Evolutionary conservation across 192 early-diverging fungal genomes (phyloP).

Genomic region (Entomortierella chlamydospora): DNA sequence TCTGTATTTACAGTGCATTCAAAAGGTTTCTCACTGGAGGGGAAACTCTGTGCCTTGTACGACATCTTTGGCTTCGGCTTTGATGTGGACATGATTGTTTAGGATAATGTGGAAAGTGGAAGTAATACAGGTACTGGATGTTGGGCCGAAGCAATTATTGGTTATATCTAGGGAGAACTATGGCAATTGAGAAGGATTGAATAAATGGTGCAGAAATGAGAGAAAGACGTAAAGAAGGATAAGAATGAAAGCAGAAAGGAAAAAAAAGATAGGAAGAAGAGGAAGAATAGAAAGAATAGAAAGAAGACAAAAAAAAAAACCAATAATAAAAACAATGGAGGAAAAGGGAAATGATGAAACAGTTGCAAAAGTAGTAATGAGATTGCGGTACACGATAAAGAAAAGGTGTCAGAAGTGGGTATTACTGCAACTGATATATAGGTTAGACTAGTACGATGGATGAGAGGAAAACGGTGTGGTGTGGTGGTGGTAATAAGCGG

Average conservation of each 20-base stretch:
- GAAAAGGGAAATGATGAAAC: conserved; percentile 22
- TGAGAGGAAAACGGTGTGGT: conserved; percentile 1
- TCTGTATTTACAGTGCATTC: conserved; percentile 44
- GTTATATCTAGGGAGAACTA: not conserved
- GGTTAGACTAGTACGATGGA: not conserved
- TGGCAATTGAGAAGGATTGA: not conserved
- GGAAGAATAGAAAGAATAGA: not conserved
- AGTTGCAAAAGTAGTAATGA: conserved; percentile 25
- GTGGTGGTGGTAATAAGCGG: conserved; percentile 22
- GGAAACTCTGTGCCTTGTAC: conserved; percentile 53
- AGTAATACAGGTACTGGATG: not conserved
- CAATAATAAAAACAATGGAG: not conserved
- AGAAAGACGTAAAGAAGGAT: not conserved
- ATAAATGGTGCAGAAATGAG: not conserved
- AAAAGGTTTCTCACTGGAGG: conserved; percentile 51
- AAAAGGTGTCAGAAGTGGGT: not conserved
- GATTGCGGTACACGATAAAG: conserved; percentile 9
- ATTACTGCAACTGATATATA: not conserved
- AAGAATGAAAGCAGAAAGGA: conserved; percentile 1
- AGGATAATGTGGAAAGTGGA: not conserved
- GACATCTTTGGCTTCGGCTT: conserved; percentile 53
- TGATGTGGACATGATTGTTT: conserved; percentile 10
- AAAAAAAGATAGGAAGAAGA: not conserved
- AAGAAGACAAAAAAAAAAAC: not conserved
- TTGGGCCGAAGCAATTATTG: not conserved